Evolutionary conservation across 2,329 filamentous ascomycete genomes (phyloP).

Genomic region (Ampelomyces quisqualis): DNA sequence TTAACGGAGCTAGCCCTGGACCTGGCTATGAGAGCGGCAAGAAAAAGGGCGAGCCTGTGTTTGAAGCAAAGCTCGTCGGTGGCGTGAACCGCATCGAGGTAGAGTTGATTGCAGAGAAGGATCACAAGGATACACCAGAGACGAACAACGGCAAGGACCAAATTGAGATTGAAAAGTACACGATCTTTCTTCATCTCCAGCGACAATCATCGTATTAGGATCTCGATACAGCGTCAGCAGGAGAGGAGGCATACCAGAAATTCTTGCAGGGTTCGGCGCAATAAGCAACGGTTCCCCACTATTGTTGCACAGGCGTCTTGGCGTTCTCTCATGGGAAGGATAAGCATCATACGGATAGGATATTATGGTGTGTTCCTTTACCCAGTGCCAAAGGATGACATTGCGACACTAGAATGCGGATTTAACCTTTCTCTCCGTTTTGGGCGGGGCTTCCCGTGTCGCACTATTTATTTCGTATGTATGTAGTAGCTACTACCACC

Average conservation of each 20-base stretch:
- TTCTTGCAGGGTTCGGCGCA: not conserved
- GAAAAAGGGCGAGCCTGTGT: constrained; percentile 63
- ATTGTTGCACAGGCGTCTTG: not conserved
- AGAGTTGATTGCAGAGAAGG: constrained; percentile 70
- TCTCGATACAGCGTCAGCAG: not conserved
- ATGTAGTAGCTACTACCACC: no score
- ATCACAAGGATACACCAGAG: constrained; percentile 46
- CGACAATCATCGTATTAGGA: constrained; percentile 33
- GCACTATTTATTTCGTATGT: no score
- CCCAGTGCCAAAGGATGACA: no score
- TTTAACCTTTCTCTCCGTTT: no score
- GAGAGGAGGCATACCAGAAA: not conserved
- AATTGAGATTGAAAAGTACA: constrained; percentile 76
- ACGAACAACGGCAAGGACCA: constrained; percentile 48
- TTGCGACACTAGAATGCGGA: no score
- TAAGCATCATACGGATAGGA: no score
- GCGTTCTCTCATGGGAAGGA: no score
- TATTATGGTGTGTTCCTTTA: no score
- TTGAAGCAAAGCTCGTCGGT: constrained; percentile 69
- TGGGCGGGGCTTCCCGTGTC: no score
- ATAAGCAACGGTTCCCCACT: not conserved
- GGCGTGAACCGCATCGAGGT: constrained; percentile 79
- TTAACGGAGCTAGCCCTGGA: constrained; percentile 30
- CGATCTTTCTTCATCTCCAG: constrained; percentile 71
- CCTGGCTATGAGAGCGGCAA: constrained; percentile 39